These are phyloP conservation scores for Spergularia azorica DNA, from an alignment of 179 eudicot species.

Conservation along the genomic window DNA sequence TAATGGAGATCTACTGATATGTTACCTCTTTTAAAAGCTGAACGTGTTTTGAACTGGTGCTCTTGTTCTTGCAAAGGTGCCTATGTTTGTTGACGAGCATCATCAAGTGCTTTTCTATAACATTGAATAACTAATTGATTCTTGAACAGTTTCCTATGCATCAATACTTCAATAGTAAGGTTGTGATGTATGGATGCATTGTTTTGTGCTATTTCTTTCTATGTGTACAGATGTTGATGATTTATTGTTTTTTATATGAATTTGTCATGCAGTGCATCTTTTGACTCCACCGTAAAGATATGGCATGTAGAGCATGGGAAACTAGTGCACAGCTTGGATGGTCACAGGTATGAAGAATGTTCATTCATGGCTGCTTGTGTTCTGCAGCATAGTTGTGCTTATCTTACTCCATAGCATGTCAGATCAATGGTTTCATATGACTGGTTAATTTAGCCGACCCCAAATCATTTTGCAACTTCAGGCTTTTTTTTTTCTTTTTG, in stretches of 20 bases:
- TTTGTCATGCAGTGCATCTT: conserved; percentile 73
- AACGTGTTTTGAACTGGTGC: not conserved
- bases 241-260: conserved; percentile 5
- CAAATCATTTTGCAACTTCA: too few relatives aligned
- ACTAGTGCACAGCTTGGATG: conserved; percentile 68
- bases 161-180: not conserved
- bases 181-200: not conserved
- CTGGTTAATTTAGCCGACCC: too few relatives aligned
- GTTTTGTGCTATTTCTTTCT: not conserved
- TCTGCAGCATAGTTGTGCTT: not conserved
- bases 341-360: conserved; percentile 65
- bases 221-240: not conserved
- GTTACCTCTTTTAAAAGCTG: not conserved
- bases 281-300: conserved; percentile 94
- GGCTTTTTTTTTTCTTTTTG: too few relatives aligned
- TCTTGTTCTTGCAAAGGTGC: not conserved
- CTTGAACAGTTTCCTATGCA: not conserved
- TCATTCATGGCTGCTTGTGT: not conserved
- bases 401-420: not conserved
- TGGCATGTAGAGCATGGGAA: conserved; percentile 86
- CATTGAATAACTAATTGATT: not conserved
- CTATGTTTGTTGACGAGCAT: not conserved
- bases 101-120: not conserved
- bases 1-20: not conserved
- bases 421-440: not conserved